phyloP scores from a whole-genome alignment of 331 rosid genomes.

The Ulmus americana region DNA sequence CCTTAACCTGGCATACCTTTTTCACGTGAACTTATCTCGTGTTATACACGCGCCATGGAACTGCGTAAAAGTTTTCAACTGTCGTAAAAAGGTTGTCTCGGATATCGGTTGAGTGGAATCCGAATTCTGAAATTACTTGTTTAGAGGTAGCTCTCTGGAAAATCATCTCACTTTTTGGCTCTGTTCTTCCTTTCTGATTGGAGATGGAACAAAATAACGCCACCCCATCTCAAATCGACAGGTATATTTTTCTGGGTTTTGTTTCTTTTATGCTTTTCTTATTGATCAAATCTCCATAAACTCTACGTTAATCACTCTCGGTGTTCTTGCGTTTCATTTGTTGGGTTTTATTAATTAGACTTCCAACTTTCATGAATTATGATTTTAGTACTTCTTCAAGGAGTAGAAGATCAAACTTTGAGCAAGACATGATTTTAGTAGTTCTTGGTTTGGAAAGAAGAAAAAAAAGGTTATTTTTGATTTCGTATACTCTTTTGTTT shows the following conservation, averaged over 20 bases:
- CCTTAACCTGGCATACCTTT: no score
- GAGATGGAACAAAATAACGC: conserved; percentile 30
- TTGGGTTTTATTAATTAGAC: no score
- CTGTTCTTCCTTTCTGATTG: conserved; percentile 16
- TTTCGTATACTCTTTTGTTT: no score
- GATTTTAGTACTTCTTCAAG: no score
- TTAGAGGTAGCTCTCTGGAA: neutral
- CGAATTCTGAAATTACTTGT: neutral
- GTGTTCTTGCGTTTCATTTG: no score
- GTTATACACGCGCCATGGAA: conserved; percentile 18
- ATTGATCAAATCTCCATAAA: no score
- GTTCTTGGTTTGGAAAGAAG: no score
- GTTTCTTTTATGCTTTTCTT: neutral
- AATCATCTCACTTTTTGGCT: neutral
- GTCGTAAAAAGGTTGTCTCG: conserved; percentile 1
- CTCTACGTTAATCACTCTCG: no score
- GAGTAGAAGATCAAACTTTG: no score
- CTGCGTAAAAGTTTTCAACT: neutral
- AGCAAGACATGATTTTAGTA: no score
- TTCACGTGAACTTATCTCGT: neutral
- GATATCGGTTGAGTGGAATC: conserved; percentile 24
- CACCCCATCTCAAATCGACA: conserved; percentile 33
- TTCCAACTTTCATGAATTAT: no score
- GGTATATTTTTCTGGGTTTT: conserved; percentile 33
- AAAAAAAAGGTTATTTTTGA: no score